A percentile compares a stretch with the other conserved stretches of the same genome.
These are phyloP conservation scores for Alternaria postmessia DNA, from an alignment of 2,329 filamentous ascomycete genomes.

Conservation along the genomic window DNA sequence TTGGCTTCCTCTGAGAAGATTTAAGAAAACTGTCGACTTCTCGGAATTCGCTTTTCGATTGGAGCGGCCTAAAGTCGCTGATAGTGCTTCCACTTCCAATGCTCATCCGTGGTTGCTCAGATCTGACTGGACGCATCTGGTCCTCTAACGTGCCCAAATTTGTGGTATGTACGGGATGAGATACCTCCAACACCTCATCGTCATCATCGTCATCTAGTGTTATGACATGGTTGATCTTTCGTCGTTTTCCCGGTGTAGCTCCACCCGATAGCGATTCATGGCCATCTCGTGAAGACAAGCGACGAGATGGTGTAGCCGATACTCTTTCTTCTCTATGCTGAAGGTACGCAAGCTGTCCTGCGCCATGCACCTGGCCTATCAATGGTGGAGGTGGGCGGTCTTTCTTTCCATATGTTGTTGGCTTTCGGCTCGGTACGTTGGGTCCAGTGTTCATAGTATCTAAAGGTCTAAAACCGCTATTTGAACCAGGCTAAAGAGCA, in stretches of 20 bases:
- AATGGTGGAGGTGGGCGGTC: constrained; percentile 3
- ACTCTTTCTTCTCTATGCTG: constrained; percentile 1
- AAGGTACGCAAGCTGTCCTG: constrained; percentile 15
- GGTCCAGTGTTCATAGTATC: constrained; percentile 21
- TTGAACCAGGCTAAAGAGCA: constrained; percentile 22
- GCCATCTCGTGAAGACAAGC: not conserved
- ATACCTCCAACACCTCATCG: constrained; percentile 4
- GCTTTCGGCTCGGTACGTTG: constrained; percentile 1
- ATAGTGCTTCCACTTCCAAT: constrained; percentile 20
- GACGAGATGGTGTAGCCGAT: constrained; percentile 3
- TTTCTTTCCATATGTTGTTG: constrained; percentile 23
- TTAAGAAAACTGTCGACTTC: constrained; percentile 16
- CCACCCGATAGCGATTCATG: not conserved
- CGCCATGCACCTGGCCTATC: constrained; percentile 19
- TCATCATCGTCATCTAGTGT: constrained; percentile 25
- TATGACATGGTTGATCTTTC: constrained; percentile 28
- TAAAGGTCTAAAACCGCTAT: constrained; percentile 19
- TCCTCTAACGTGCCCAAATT: not conserved
- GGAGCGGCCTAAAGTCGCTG: not conserved
- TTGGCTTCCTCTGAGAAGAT: constrained; percentile 22
- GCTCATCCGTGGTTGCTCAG: constrained; percentile 26
- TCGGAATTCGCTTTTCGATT: constrained; percentile 29
- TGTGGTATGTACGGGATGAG: not conserved
- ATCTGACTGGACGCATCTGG: not conserved
- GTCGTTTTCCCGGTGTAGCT: constrained; percentile 24